These are phyloP conservation scores for Flagelloscypha sp. DNA, from an alignment of 768 basidiomycete genomes.

Conservation along the genomic window DNA sequence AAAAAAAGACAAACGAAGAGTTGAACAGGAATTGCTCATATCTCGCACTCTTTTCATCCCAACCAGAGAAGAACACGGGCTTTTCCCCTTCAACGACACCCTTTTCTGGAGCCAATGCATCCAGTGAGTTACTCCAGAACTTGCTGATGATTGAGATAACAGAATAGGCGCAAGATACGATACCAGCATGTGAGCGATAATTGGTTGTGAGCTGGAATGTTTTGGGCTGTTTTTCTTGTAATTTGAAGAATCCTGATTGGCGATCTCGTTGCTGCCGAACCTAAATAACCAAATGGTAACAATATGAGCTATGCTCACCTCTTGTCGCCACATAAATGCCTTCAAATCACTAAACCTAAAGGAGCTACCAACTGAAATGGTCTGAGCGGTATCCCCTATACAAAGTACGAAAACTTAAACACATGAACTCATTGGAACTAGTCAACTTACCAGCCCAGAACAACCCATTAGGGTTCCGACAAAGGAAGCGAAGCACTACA, in stretches of 20 bases:
- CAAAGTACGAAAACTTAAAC: too few relatives aligned
- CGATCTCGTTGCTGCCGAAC: too few relatives aligned
- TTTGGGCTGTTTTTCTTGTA: too few relatives aligned
- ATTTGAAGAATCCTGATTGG: too few relatives aligned
- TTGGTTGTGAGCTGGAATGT: constrained; percentile 61
- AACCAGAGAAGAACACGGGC: constrained; percentile 50
- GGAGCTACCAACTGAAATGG: constrained; percentile 63
- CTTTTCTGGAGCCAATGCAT: constrained; percentile 45
- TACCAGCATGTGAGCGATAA: constrained; percentile 67
- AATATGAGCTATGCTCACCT: constrained; percentile 29
- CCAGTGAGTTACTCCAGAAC: constrained; percentile 62
- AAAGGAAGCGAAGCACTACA: constrained; percentile 60
- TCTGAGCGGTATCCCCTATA: constrained; percentile 76
- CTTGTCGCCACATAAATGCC: constrained; percentile 53
- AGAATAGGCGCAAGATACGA: constrained; percentile 62
- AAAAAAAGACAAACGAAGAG: constrained; percentile 27
- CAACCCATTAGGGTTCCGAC: constrained; percentile 54
- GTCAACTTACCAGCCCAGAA: constrained; percentile 83
- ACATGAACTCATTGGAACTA: too few relatives aligned
- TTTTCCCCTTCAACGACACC: constrained; percentile 45
- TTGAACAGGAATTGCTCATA: constrained; percentile 55
- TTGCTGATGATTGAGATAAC: constrained; percentile 49
- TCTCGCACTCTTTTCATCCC: constrained; percentile 33
- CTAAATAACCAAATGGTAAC: too few relatives aligned
- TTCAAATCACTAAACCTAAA: constrained; percentile 69